These are phyloP conservation scores for Pseudocercospora ulei DNA, from an alignment of 2,329 filamentous ascomycete species.

Conservation along the genomic window DNA sequence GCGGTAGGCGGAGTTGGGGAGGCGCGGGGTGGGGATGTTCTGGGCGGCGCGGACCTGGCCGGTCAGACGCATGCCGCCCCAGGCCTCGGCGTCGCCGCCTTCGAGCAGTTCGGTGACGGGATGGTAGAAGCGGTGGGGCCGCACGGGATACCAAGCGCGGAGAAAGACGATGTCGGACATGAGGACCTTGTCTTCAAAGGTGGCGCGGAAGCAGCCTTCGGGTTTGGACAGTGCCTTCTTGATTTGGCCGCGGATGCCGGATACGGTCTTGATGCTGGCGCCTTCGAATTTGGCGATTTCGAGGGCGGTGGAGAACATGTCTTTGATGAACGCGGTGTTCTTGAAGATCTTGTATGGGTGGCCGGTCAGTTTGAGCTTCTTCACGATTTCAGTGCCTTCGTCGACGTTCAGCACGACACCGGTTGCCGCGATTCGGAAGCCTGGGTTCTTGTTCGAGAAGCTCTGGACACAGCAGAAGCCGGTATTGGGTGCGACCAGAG, in stretches of 20 bases:
- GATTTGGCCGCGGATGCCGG: slow-evolving; percentile 90
- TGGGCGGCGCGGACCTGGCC: slow-evolving; percentile 76
- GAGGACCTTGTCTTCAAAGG: slow-evolving; percentile 96
- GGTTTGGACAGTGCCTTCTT: slow-evolving; percentile 89
- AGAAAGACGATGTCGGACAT: slow-evolving; percentile 96
- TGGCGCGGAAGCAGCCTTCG: slow-evolving; percentile 90
- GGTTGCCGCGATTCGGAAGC: slow-evolving; percentile 88
- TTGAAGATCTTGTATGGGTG: slow-evolving; percentile 96
- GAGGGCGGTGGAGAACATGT: slow-evolving; percentile 89
- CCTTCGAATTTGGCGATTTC: slow-evolving; percentile 99
- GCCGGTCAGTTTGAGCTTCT: slow-evolving; percentile 96
- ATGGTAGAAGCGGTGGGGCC: slow-evolving; percentile 93
- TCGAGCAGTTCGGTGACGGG: slow-evolving; percentile 86
- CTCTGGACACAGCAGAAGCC: slow-evolving; percentile 91
- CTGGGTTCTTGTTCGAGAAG: slow-evolving; percentile 71
- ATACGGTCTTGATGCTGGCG: slow-evolving; percentile 89
- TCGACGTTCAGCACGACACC: slow-evolving; percentile 91
- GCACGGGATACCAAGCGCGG: slow-evolving; percentile 91
- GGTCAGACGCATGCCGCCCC: slow-evolving; percentile 88
- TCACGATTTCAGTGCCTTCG: slow-evolving; percentile 93
- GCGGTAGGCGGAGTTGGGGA: slow-evolving; percentile 78
- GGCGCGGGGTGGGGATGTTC: slow-evolving; percentile 63
- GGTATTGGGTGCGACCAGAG: slow-evolving; percentile 88
- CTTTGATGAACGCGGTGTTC: slow-evolving; percentile 96
- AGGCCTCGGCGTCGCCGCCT: slow-evolving; percentile 42